These are phyloP conservation scores for Cutaneotrichosporon sp. DNA, from an alignment of 1,284 basidiomycete genomes.

Conservation along the genomic window DNA sequence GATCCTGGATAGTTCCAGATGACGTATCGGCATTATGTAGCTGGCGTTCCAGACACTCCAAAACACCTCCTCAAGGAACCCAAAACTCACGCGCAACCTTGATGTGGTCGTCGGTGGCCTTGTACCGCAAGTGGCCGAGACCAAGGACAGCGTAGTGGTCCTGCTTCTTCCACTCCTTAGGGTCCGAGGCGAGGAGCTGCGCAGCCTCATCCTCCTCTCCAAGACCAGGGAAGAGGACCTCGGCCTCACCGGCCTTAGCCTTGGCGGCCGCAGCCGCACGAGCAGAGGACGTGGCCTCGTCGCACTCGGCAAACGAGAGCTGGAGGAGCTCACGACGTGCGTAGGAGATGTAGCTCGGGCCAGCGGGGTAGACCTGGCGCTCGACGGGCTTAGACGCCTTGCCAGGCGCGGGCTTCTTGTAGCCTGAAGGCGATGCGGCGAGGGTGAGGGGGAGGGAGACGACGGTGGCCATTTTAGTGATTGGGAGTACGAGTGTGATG, in stretches of 20 bases:
- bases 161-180: slow-evolving; percentile 99
- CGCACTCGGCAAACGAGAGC: slow-evolving; percentile 76
- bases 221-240: slow-evolving; percentile 80
- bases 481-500: slow-evolving; percentile 8
- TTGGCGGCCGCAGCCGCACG: slow-evolving; percentile 60
- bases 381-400: slow-evolving; percentile 50
- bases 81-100: slow-evolving; percentile 82
- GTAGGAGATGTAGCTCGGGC: slow-evolving; percentile 77
- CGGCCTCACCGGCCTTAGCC: slow-evolving; percentile 60
- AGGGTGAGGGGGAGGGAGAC: slow-evolving; percentile 51
- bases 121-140: slow-evolving; percentile 84
- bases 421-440: slow-evolving; percentile 47
- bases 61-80: background rate
- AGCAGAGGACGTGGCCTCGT: slow-evolving; percentile 52
- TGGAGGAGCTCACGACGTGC: slow-evolving; percentile 71
- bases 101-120: slow-evolving; percentile 87
- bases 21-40: too few species aligned
- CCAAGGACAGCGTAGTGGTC: slow-evolving; percentile 97
- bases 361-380: slow-evolving; percentile 69
- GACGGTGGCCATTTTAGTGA: slow-evolving; percentile 47
- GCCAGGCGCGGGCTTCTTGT: slow-evolving; percentile 46
- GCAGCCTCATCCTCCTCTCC: slow-evolving; percentile 85
- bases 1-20: too few species aligned
- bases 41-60: background rate
- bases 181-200: slow-evolving; percentile 73